Conservation (phyloP, 345 rosid genomes). For the Salix brachista region DNA sequence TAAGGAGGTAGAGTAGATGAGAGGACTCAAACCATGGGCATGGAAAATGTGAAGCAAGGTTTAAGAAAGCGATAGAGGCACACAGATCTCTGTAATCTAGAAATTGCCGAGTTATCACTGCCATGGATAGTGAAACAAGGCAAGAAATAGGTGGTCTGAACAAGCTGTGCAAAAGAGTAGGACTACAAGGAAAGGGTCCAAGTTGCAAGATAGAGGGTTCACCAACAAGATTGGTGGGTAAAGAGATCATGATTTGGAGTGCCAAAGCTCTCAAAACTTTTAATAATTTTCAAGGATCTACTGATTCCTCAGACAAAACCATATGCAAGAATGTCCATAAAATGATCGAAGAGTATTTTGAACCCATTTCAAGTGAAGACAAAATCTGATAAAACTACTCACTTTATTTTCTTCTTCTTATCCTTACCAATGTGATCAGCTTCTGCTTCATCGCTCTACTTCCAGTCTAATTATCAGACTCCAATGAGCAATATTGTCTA, state of each 20-base stretch:
- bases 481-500: not conserved
- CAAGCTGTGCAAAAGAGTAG: not conserved
- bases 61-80: slow-evolving; percentile 18
- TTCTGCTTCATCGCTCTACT: not conserved
- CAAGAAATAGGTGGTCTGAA: slow-evolving; percentile 1
- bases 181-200: slow-evolving; percentile 15
- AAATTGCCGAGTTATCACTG: not conserved
- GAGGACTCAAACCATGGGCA: not conserved
- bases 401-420: not conserved
- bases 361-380: slow-evolving; percentile 20
- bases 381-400: not conserved
- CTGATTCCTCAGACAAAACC: slow-evolving; percentile 14
- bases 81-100: slow-evolving; percentile 29
- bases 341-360: slow-evolving; percentile 13
- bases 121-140: not conserved
- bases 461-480: not conserved
- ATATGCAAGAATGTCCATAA: slow-evolving; percentile 20
- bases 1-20: not conserved
- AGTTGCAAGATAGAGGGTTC: slow-evolving; percentile 25
- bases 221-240: slow-evolving; percentile 15
- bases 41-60: not conserved
- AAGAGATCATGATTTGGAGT: slow-evolving; percentile 15
- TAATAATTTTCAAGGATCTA: slow-evolving; percentile 23
- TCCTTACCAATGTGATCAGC: not conserved
- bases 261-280: slow-evolving; percentile 5